Evolutionary conservation across 2,329 filamentous ascomycete genomes (phyloP), one percentile per base, ranked within the genome.

Genomic region (Canariomyces notabilis): DNA sequence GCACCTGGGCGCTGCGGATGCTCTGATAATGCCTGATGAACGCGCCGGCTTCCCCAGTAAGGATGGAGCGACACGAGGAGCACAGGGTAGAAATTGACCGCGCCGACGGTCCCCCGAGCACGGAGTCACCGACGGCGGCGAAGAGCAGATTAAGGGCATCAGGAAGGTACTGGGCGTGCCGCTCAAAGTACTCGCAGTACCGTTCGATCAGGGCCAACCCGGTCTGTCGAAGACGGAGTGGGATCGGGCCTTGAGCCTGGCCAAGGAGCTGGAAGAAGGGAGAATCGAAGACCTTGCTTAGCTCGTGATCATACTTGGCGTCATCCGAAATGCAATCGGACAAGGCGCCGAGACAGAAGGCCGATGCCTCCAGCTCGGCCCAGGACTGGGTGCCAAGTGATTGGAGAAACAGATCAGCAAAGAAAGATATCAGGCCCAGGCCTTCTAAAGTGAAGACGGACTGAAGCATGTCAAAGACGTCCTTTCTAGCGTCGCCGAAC

Each of bases 391-490:
- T 67, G 14, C 65, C 59, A 14, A 80, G 61, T 2, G 75, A 71
- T 46, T 72, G 69, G 23, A 79, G 64, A 16, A 77, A 70, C n/a
- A 79, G 59, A 36, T 77, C 69, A 33, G 73, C 73, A 54, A 85
- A 83, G 6, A 73, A 72, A 1, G 71, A 68, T 33, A 85, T 69
- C 9, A 85, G 64, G 29, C 71, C 64, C 19, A 74, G 68, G 0
- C 79, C 80, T 34, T 76, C 73, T 14, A 85, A 65, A 3, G 82
- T 73, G 56, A 83, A 90, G 2, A 83, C 77, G 2, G 84, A 81
- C 55, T 89, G 80, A 21, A 93, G 71, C 41, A 93, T 75, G 61
- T 94, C 87, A 41, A 79, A 76, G n/a, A 90, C 82, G 58, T 94
- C 88, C 55, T 85, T 82, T 22, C 88, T 76, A 38, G 87, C 87